Evolutionary conservation across 2,329 filamentous ascomycete species (phyloP).

Genomic region (Fusarium penzigii): DNA sequence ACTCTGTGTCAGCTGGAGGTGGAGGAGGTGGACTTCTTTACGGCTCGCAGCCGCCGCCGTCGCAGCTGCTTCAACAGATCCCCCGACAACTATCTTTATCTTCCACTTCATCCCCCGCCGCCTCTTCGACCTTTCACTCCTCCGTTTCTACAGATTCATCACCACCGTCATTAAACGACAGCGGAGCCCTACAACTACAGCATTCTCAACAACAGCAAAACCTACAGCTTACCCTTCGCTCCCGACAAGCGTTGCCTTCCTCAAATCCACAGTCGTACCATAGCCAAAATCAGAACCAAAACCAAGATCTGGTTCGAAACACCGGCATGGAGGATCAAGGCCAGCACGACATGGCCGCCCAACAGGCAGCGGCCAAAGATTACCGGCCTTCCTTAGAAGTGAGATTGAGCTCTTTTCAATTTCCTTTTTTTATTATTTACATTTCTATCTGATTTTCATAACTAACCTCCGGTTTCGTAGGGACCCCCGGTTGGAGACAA

Average conservation of each 20-base stretch:
- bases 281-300: not conserved
- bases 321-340: conserved; percentile 37
- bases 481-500: conserved; percentile 81
- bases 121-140: conserved; percentile 19
- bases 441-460: conserved; percentile 4
- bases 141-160: conserved; percentile 19
- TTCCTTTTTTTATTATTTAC: not conserved
- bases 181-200: conserved; percentile 11
- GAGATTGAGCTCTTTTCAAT: conserved; percentile 24
- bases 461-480: conserved; percentile 48
- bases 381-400: conserved; percentile 61
- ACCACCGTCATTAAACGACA: conserved; percentile 14
- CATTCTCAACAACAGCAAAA: conserved; percentile 20
- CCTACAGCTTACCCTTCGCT: conserved; percentile 15
- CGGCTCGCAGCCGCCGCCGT: conserved; percentile 14
- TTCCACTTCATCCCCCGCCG: conserved; percentile 12
- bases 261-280: conserved; percentile 2
- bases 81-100: conserved; percentile 18
- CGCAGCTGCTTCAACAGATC: conserved; percentile 14
- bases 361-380: conserved; percentile 61
- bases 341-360: conserved; percentile 52
- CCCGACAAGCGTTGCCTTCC: conserved; percentile 12
- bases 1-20: conserved; percentile 27
- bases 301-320: too few relatives aligned
- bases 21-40: conserved; percentile 25